Percentiles rank a stretch among this genome's conserved stretches.
Conservation (phyloP, 129 eudicot species). For the Artemisia argyi region DNA sequence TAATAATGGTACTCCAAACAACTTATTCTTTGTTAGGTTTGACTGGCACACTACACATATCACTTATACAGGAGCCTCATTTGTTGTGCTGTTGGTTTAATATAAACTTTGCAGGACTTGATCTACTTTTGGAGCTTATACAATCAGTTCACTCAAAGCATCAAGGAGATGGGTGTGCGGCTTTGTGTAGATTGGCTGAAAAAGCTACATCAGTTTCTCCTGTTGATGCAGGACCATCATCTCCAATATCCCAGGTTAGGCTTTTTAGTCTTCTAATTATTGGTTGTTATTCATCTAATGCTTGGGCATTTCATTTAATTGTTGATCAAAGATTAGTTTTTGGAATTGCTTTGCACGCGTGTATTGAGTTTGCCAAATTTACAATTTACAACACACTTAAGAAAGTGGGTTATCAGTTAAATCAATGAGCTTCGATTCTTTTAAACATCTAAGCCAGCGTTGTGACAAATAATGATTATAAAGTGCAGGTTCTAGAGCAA, state of each 20-base stretch:
- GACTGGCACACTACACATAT: not conserved
- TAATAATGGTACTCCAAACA: slow-evolving; percentile 41
- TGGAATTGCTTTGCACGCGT: not conserved
- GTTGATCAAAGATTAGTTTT: no score
- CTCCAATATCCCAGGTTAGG: slow-evolving; percentile 78
- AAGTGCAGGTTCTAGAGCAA: no score
- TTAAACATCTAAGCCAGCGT: no score
- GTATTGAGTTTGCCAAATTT: not conserved
- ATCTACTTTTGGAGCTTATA: slow-evolving; percentile 73
- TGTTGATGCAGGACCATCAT: slow-evolving; percentile 81
- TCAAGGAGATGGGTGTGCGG: slow-evolving; percentile 63
- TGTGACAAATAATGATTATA: no score
- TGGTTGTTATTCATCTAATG: no score
- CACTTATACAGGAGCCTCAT: not conserved
- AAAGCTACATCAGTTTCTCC: slow-evolving; percentile 70
- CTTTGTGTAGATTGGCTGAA: slow-evolving; percentile 69
- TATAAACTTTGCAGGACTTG: slow-evolving; percentile 52
- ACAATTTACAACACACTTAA: not conserved
- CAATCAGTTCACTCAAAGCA: slow-evolving; percentile 54
- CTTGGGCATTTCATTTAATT: no score
- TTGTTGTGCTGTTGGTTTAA: not conserved
- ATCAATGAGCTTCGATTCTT: no score
- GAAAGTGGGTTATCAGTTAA: no score
- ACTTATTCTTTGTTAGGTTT: not conserved
- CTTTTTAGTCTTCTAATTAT: not conserved